A percentile compares a stretch with the other conserved stretches of the same genome.
phyloP scores from a whole-genome alignment of 2,329 filamentous ascomycete genomes.

The Pseudogymnoascus sp. region DNA sequence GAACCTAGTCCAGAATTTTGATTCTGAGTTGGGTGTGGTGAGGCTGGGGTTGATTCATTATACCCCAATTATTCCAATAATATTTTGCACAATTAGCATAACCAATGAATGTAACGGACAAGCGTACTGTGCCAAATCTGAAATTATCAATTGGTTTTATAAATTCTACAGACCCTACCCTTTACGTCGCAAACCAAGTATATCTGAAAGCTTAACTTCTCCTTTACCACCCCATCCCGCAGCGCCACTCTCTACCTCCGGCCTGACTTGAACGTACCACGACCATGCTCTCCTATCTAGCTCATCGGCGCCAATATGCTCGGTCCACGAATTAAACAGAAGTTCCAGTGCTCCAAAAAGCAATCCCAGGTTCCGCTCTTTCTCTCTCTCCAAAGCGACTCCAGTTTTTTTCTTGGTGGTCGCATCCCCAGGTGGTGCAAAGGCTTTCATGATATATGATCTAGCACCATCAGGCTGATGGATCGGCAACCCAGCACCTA shows the following conservation, averaged over 20 bases:
- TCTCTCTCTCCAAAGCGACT: constrained; percentile 48
- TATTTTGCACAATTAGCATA: background rate
- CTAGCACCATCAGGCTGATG: constrained; percentile 64
- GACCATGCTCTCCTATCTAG: constrained; percentile 69
- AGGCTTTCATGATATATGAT: constrained; percentile 50
- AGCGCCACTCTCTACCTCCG: constrained; percentile 64
- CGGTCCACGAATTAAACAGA: constrained; percentile 65
- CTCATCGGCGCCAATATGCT: constrained; percentile 53
- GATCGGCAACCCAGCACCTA: constrained; percentile 55
- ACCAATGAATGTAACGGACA: background rate
- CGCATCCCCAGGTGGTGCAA: constrained; percentile 34
- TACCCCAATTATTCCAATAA: background rate
- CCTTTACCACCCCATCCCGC: constrained; percentile 82
- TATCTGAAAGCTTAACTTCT: constrained; percentile 53
- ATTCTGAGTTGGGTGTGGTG: background rate
- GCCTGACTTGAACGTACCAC: constrained; percentile 73
- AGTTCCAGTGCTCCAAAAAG: constrained; percentile 64
- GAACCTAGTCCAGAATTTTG: background rate
- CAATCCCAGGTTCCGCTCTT: constrained; percentile 59
- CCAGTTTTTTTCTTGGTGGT: constrained; percentile 44
- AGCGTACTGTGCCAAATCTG: background rate
- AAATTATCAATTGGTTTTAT: background rate
- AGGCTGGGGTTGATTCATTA: background rate
- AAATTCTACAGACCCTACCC: constrained; percentile 1
- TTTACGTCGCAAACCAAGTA: constrained; percentile 50